These are phyloP conservation scores for Retiboletus flavoniger DNA, from an alignment of 1,284 basidiomycete genomes.

Conservation along the genomic window DNA sequence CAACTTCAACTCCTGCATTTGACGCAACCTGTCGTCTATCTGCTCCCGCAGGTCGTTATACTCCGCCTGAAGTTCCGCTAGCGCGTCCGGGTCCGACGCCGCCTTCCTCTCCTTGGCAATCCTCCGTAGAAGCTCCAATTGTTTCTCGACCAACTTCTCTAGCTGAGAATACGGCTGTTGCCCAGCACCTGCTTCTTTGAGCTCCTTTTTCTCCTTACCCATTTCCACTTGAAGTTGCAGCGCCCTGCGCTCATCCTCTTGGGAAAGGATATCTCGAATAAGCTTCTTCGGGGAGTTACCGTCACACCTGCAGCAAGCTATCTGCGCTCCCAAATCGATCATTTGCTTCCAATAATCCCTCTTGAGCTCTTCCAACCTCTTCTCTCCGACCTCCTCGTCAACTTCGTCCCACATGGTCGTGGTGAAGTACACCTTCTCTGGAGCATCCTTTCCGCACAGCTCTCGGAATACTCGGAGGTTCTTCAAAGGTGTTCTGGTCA, in stretches of 20 bases:
- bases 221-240: background rate
- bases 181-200: background rate
- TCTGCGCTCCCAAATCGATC: background rate
- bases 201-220: background rate
- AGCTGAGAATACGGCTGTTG: background rate
- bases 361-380: conserved; percentile 3
- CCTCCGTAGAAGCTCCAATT: background rate
- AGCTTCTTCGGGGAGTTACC: background rate
- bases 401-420: conserved; percentile 2
- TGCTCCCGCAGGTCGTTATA: background rate
- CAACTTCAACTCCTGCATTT: background rate
- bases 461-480: background rate
- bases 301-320: background rate
- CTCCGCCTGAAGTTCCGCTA: background rate
- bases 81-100: background rate
- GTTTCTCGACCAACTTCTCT: background rate
- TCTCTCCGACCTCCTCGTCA: background rate
- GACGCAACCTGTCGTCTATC: background rate
- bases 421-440: background rate
- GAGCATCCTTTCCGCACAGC: background rate
- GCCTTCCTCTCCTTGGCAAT: background rate
- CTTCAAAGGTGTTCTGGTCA: background rate
- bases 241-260: background rate
- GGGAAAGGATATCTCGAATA: background rate
- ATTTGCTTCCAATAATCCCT: background rate